Conservation (phyloP, 2,329 filamentous ascomycete species). For the Cladophialophora immunda region DNA sequence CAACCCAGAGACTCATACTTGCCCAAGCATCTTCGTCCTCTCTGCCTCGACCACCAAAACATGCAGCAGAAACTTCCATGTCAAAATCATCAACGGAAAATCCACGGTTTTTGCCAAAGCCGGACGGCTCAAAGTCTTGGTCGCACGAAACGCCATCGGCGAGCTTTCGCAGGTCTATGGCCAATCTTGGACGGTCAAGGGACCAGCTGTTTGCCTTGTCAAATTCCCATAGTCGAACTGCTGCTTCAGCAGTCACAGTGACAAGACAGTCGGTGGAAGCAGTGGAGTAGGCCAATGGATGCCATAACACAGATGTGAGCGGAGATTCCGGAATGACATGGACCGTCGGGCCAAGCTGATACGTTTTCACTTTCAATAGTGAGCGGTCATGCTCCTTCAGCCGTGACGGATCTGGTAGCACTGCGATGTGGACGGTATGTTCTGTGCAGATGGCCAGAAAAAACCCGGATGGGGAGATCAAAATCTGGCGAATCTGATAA, state of each 20-base stretch:
- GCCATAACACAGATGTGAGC: slow-evolving; percentile 85
- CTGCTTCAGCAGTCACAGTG: slow-evolving; percentile 86
- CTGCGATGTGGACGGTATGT: slow-evolving; percentile 85
- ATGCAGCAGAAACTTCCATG: slow-evolving; percentile 91
- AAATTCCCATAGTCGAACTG: slow-evolving; percentile 90
- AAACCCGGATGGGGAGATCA: slow-evolving; percentile 81
- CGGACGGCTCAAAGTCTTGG: slow-evolving; percentile 82
- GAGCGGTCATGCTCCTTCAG: slow-evolving; percentile 73
- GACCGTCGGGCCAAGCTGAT: slow-evolving; percentile 89
- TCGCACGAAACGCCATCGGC: slow-evolving; percentile 83
- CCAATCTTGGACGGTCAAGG: slow-evolving; percentile 82
- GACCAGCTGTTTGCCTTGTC: slow-evolving; percentile 84
- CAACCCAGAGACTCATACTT: slow-evolving; percentile 94
- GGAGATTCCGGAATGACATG: slow-evolving; percentile 87
- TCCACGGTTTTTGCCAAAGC: slow-evolving; percentile 75
- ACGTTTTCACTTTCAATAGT: slow-evolving; percentile 81
- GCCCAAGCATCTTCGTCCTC: slow-evolving; percentile 77
- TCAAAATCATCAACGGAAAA: slow-evolving; percentile 91
- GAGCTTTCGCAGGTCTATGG: slow-evolving; percentile 88
- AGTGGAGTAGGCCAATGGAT: slow-evolving; percentile 78
- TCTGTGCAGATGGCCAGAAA: slow-evolving; percentile 83
- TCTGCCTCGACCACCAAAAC: slow-evolving; percentile 77
- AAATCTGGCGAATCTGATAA: slow-evolving; percentile 83
- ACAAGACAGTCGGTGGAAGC: slow-evolving; percentile 78
- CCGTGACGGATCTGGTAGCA: slow-evolving; percentile 82